Conservation (phyloP, 306 rosid genomes). For the Vicia villosa region DNA sequence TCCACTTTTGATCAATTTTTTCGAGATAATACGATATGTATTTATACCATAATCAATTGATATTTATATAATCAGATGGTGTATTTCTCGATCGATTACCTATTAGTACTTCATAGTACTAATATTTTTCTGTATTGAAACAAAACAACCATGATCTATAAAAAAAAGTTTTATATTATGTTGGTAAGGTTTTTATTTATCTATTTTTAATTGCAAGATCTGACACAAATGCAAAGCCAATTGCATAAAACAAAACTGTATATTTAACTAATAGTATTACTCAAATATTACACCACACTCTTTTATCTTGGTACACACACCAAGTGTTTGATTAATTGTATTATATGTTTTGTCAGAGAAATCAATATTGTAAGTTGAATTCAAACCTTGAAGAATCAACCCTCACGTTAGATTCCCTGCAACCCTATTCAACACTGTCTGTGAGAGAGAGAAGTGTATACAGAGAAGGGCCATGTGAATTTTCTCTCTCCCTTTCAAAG, state of each 20-base stretch:
- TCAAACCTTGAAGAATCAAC: slow-evolving; percentile 60
- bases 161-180: not conserved
- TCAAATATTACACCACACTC: not conserved
- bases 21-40: no score
- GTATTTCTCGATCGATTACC: no score
- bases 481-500: not conserved
- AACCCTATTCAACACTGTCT: slow-evolving; percentile 18
- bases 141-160: no score
- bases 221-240: not conserved
- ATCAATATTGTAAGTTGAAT: slow-evolving; percentile 45
- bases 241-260: not conserved
- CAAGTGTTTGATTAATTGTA: slow-evolving; percentile 33
- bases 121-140: no score
- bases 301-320: slow-evolving; percentile 3
- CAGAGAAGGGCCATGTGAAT: slow-evolving; percentile 1
- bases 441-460: slow-evolving; percentile 3
- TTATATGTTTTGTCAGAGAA: slow-evolving; percentile 29
- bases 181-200: not conserved
- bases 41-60: no score
- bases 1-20: no score
- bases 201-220: not conserved
- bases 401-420: slow-evolving; percentile 53
- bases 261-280: not conserved
- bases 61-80: no score
- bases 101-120: no score